Conservation (phyloP, 2,329 filamentous ascomycete genomes). For the Xylariaceae sp. region DNA sequence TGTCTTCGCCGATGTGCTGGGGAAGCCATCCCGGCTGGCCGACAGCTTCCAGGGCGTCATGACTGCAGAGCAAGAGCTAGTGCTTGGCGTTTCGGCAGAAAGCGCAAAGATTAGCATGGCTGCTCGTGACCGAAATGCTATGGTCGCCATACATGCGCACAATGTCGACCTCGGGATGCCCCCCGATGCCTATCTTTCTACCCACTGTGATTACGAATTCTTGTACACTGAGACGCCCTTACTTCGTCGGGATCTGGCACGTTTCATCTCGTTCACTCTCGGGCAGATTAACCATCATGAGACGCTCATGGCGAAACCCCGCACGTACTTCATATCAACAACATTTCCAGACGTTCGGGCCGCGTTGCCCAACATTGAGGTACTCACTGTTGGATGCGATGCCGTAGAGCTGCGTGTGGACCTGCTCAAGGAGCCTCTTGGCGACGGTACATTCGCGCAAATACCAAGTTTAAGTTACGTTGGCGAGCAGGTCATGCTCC, state of each 20-base stretch:
- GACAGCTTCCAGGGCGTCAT: conserved; percentile 60
- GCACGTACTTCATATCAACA: conserved; percentile 85
- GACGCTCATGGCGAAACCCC: conserved; percentile 75
- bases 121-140: conserved; percentile 60
- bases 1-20: conserved; percentile 78
- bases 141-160: conserved; percentile 77
- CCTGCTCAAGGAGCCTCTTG: conserved; percentile 73
- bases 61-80: conserved; percentile 63
- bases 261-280: conserved; percentile 79
- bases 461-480: conserved; percentile 84
- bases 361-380: conserved; percentile 83
- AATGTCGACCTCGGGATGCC: conserved; percentile 74
- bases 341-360: conserved; percentile 87
- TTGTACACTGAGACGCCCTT: conserved; percentile 77
- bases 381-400: conserved; percentile 84
- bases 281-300: conserved; percentile 81
- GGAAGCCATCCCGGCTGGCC: conserved; percentile 71
- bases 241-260: conserved; percentile 75
- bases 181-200: conserved; percentile 68
- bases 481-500: conserved; percentile 82
- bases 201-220: conserved; percentile 83
- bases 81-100: conserved; percentile 68
- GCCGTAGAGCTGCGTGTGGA: conserved; percentile 86
- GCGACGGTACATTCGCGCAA: conserved; percentile 64
- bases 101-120: conserved; percentile 64